These are phyloP conservation scores for Phoma sp. DNA, from an alignment of 2,329 filamentous ascomycete genomes.

Conservation along the genomic window DNA sequence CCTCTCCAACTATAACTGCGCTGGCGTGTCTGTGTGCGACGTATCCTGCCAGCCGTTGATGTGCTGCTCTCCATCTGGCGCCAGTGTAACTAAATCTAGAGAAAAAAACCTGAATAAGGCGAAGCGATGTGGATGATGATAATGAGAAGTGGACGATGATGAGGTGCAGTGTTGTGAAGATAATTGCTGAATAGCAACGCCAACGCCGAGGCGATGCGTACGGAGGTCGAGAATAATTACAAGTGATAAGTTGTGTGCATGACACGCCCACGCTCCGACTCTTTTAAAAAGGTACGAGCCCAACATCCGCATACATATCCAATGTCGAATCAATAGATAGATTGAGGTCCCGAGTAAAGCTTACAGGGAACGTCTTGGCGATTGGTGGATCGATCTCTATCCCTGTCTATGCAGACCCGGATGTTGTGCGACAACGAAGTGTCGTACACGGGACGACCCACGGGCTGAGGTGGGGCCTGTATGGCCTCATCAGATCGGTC, in stretches of 20 bases:
- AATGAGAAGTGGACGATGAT: background rate
- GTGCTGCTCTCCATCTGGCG: background rate
- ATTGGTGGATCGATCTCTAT: background rate
- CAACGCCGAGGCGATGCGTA: conserved; percentile 16
- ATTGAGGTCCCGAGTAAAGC: background rate
- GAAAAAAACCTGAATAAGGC: background rate
- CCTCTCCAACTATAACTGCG: background rate
- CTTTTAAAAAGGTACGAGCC: background rate
- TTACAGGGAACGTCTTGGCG: background rate
- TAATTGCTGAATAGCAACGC: background rate
- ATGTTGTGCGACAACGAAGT: conserved; percentile 8
- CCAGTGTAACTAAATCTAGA: background rate
- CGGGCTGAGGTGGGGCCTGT: conserved; percentile 18
- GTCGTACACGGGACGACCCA: conserved; percentile 12
- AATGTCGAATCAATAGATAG: background rate
- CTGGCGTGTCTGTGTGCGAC: background rate
- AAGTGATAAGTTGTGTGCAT: conserved; percentile 3
- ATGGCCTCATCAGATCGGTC: conserved; percentile 13
- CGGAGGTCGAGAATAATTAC: conserved; percentile 14
- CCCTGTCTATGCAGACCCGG: conserved; percentile 3
- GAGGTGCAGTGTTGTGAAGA: background rate
- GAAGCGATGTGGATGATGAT: background rate
- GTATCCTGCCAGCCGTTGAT: conserved; percentile 2
- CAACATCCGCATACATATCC: background rate
- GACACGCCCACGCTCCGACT: conserved; percentile 3